Conservation (phyloP, 176 grass and related monocot species). For the Paspalum notatum region DNA sequence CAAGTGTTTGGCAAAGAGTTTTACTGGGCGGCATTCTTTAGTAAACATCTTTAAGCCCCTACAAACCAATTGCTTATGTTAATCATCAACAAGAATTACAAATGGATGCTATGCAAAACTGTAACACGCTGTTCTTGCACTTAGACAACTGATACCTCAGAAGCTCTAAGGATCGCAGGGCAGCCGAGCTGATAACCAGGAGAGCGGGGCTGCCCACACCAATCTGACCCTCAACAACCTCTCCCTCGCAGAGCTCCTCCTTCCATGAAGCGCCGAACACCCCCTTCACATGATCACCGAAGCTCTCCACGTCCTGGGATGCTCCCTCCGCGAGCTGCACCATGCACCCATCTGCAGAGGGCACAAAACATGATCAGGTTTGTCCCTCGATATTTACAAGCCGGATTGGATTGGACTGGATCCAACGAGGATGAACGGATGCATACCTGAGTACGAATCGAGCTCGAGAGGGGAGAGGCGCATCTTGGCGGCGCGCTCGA, state of each 20-base stretch:
- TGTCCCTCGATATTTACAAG: background rate
- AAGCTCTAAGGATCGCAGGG: conserved; percentile 82
- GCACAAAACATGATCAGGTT: background rate
- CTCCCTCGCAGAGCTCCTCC: conserved; percentile 66
- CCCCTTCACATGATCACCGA: conserved; percentile 71
- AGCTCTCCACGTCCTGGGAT: conserved; percentile 68
- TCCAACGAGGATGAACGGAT: background rate
- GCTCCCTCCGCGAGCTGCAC: conserved; percentile 65
- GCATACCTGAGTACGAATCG: conserved; percentile 70
- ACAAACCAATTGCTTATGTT: conserved; percentile 22
- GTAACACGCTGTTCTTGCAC: background rate
- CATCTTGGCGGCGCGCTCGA: conserved; percentile 72
- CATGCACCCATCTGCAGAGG: conserved; percentile 71
- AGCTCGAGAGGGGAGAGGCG: conserved; percentile 91
- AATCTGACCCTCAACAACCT: conserved; percentile 39
- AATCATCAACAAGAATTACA: background rate
- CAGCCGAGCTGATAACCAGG: conserved; percentile 74
- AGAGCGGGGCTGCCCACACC: conserved; percentile 65
- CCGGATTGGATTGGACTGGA: background rate
- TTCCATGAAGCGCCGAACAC: conserved; percentile 64
- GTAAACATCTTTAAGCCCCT: conserved; percentile 88
- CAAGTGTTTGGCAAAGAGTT: conserved; percentile 96
- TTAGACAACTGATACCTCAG: conserved; percentile 56
- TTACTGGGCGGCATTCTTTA: conserved; percentile 71
- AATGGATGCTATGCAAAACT: background rate